Percentiles rank a stretch among this genome's conserved stretches.
Evolutionary conservation across 208 protist genomes (phyloP).

Genomic region (Crithidia mellificae): DNA sequence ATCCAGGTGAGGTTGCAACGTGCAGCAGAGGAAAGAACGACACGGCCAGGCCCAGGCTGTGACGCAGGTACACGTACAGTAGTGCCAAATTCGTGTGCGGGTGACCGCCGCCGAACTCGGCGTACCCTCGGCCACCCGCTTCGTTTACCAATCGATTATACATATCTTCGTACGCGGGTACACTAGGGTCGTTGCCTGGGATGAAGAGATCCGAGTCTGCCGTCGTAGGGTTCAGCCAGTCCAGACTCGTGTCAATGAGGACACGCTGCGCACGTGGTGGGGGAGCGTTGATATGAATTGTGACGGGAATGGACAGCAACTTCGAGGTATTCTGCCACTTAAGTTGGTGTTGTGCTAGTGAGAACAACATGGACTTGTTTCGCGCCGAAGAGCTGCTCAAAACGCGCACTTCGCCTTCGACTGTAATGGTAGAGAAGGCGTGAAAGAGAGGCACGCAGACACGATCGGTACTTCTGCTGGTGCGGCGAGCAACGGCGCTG

Average conservation of each 20-base stretch:
- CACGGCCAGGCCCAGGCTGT: slow-evolving; percentile 49
- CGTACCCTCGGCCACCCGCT: slow-evolving; percentile 28
- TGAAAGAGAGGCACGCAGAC: slow-evolving; percentile 24
- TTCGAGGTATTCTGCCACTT: background rate
- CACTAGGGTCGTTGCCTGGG: slow-evolving; percentile 90
- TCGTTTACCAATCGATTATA: too few relatives aligned
- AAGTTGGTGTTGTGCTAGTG: too few relatives aligned
- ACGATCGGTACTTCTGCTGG: background rate
- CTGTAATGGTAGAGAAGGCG: slow-evolving; percentile 3
- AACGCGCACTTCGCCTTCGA: slow-evolving; percentile 21
- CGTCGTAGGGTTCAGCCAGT: slow-evolving; percentile 89
- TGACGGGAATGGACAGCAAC: slow-evolving; percentile 46
- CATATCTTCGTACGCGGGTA: too few relatives aligned
- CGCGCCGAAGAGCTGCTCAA: too few relatives aligned
- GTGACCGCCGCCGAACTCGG: slow-evolving; percentile 96
- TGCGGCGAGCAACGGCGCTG: background rate
- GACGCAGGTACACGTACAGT: slow-evolving; percentile 68
- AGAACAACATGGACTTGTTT: too few relatives aligned
- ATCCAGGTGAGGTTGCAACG: background rate
- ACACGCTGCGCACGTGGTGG: slow-evolving; percentile 84
- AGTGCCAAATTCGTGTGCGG: slow-evolving; percentile 94
- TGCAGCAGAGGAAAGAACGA: slow-evolving; percentile 44
- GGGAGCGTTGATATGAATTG: slow-evolving; percentile 45
- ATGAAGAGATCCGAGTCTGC: slow-evolving; percentile 62
- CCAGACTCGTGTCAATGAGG: slow-evolving; percentile 95